Conservation (phyloP, 2,329 filamentous ascomycete species). For the Phialophora macrospora region DNA sequence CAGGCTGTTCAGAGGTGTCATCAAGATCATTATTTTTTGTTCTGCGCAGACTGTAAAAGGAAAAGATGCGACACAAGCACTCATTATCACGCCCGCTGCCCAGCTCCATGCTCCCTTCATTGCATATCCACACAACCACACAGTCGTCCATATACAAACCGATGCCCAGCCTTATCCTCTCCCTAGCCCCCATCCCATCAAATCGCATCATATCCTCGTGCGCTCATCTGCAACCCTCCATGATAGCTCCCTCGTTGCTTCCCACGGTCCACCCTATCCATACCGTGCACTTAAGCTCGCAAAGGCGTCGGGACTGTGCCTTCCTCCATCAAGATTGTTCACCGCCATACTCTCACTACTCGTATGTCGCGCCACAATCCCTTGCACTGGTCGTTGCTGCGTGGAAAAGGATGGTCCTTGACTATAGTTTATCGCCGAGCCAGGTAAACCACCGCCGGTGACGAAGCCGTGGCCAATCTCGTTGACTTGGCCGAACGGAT, state of each 20-base stretch:
- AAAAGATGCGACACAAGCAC: background rate
- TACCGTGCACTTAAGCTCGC: slow-evolving; percentile 55
- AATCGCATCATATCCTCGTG: slow-evolving; percentile 1
- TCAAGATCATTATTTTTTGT: background rate
- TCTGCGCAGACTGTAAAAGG: background rate
- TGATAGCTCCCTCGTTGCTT: background rate
- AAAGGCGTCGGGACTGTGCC: slow-evolving; percentile 58
- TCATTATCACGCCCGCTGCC: background rate
- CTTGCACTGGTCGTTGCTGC: slow-evolving; percentile 17
- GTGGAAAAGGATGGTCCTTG: background rate
- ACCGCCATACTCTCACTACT: slow-evolving; percentile 57
- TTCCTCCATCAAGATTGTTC: slow-evolving; percentile 52
- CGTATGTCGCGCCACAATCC: slow-evolving; percentile 39
- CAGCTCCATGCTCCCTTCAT: background rate
- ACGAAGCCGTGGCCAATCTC: slow-evolving; percentile 6
- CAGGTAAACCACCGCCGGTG: background rate
- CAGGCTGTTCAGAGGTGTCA: background rate
- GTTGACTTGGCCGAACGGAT: slow-evolving; percentile 4
- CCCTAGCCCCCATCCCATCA: background rate
- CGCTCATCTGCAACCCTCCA: background rate
- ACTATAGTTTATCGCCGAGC: background rate
- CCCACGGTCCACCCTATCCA: background rate
- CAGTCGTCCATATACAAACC: background rate
- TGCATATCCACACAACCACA: background rate
- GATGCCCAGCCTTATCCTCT: background rate